Base-by-base conservation (phyloP, 768 basidiomycete species). In the Porphyrellus cyaneotinctus region DNA sequence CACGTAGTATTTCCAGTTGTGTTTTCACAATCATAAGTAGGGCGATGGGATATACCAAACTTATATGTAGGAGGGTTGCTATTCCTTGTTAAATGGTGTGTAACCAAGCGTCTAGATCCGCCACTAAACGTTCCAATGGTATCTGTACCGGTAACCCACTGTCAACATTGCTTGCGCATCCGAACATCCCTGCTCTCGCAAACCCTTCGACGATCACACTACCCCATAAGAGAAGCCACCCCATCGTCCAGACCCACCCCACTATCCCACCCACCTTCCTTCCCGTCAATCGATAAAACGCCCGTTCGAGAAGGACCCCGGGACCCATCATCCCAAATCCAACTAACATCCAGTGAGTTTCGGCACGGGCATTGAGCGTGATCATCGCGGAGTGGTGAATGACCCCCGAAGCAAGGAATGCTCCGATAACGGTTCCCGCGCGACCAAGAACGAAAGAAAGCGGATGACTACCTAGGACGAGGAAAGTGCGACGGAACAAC, bases 311-410 rank as follows among this genome's bases (percentile, higher is more conserved):
- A 8, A 51, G 43, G 35, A 51, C 5, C 3, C 50, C 50, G 3
- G 43, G 43, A 10, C 13, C 43, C 50, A 51, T 51, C 50, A 51
- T 51, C 20, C 50, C 50, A 10, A 51, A 51, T 11, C 50, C 50
- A 10, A 44, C 15, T 0, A 44, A 6, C 50, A 51, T 44, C 50
- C 50, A 36, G 41, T 41, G 20, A 11, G 11, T 4, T 20, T 43
- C 49, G 9, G 12, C 12, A 18, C 0, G 15, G 22, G 12, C 17
- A 12, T 18, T 7, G 18, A 37, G 24, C 2, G 43, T 8, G 24
- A 31, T 5, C 35, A 44, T 3, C 13, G 3, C 1, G 8, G n/a
- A 5, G 12, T 51, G 28, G 33, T 51, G 50, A 1, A 51, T 1
- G 33, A 44, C 17, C 26, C 0, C 50, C 1, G 50, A 51, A 6